Conservation (phyloP, 2,329 filamentous ascomycete species). For the Dryadomyces quercivorus region DNA sequence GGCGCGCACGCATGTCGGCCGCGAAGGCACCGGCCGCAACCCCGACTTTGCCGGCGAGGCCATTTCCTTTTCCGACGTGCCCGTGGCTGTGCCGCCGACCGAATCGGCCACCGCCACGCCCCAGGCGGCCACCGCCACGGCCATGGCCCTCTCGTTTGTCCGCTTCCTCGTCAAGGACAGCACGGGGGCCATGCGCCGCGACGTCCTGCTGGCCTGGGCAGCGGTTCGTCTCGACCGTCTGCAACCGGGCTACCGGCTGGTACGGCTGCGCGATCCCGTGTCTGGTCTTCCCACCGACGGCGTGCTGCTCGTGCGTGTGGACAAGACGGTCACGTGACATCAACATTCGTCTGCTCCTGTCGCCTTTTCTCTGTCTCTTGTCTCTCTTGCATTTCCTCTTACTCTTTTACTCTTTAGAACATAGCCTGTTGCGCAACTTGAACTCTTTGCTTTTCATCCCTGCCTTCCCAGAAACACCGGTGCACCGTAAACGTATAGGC, state of each 20-base stretch:
- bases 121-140: conserved; percentile 32
- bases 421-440: not conserved
- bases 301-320: conserved; percentile 60
- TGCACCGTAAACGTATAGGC: not conserved
- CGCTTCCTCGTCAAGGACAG: conserved; percentile 73
- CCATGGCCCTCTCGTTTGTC: conserved; percentile 61
- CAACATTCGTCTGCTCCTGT: too few species aligned
- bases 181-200: conserved; percentile 59
- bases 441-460: not conserved
- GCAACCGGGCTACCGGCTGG: conserved; percentile 60
- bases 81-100: conserved; percentile 17
- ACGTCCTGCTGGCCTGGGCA: conserved; percentile 76
- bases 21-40: conserved; percentile 24
- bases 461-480: not conserved
- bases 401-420: too few species aligned
- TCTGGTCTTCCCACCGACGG: conserved; percentile 55
- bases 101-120: not conserved
- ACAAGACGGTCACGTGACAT: conserved; percentile 37
- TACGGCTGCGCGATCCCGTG: conserved; percentile 57
- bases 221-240: conserved; percentile 78
- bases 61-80: conserved; percentile 42
- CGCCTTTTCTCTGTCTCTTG: too few species aligned
- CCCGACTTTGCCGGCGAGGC: conserved; percentile 50
- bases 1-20: conserved; percentile 28
- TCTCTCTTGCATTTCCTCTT: not conserved